phyloP scores from a whole-genome alignment of 495 filamentous ascomycete genomes.

The Lophiostoma macrostomum region DNA sequence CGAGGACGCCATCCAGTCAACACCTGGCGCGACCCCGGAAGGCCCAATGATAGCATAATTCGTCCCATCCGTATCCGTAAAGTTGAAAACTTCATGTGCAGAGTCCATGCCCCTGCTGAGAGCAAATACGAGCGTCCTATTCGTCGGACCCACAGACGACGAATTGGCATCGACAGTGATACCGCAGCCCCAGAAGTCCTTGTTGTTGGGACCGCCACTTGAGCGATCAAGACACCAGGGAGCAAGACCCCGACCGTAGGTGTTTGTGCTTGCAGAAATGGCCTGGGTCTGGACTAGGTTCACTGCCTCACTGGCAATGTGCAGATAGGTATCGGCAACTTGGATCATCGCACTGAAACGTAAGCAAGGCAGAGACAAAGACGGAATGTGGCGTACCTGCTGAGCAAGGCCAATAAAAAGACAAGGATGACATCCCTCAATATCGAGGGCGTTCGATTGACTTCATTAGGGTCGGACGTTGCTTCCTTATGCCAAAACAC shows the following conservation, averaged over 20 bases:
- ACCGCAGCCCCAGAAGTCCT: too few species aligned
- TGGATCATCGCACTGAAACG: background rate
- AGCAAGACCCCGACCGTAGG: background rate
- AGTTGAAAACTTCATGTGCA: too few species aligned
- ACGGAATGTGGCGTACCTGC: background rate
- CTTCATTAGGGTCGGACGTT: background rate
- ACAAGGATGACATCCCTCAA: background rate
- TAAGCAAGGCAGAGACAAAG: background rate
- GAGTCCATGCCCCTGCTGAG: too few species aligned
- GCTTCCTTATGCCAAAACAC: background rate
- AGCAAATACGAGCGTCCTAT: too few species aligned
- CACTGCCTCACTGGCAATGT: background rate
- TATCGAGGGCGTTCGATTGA: background rate
- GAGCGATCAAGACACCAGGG: slow-evolving; percentile 1
- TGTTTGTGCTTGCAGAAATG: background rate
- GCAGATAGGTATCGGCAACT: background rate
- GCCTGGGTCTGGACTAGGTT: background rate
- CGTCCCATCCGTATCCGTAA: too few species aligned
- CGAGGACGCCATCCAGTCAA: too few species aligned
- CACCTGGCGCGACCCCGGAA: too few species aligned
- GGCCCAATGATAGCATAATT: too few species aligned
- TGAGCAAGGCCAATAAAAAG: background rate
- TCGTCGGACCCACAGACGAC: too few species aligned
- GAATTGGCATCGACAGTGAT: too few species aligned
- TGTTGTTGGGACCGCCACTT: background rate